Percentiles rank a stretch among this genome's conserved stretches.
Conservation (phyloP, 257 asterid species). For the Solanum bulbocastanum region DNA sequence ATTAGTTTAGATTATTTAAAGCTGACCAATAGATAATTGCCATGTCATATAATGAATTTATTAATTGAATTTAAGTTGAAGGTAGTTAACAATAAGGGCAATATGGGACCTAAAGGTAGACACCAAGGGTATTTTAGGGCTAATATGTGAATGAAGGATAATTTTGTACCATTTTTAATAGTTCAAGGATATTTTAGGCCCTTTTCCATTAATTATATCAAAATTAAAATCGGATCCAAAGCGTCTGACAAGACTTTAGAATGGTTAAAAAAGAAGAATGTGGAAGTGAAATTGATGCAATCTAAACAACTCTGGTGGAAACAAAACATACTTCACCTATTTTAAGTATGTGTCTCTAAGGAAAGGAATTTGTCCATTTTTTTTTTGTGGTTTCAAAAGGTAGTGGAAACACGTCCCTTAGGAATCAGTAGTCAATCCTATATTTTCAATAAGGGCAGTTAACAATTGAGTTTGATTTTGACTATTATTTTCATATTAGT, state of each 20-base stretch:
- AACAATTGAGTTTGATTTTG: background rate
- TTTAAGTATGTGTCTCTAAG: background rate
- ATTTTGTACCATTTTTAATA: too few relatives aligned
- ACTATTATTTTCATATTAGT: background rate
- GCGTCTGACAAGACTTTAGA: conserved; percentile 38
- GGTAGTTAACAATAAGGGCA: too few relatives aligned
- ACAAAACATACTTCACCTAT: conserved; percentile 36
- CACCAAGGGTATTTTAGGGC: too few relatives aligned
- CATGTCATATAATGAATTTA: too few relatives aligned
- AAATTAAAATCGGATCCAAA: too few relatives aligned
- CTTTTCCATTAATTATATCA: too few relatives aligned
- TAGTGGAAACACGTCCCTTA: background rate
- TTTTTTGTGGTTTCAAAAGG: background rate
- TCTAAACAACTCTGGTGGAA: conserved; percentile 25
- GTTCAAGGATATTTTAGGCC: too few relatives aligned
- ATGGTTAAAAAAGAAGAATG: conserved; percentile 57
- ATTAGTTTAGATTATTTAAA: too few relatives aligned
- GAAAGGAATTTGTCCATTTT: background rate
- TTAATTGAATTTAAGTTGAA: too few relatives aligned
- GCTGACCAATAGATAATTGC: too few relatives aligned
- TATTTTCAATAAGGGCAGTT: background rate
- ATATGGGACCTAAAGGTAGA: too few relatives aligned
- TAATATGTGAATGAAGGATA: too few relatives aligned
- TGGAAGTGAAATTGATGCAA: conserved; percentile 54
- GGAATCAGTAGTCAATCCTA: background rate